A percentile compares a stretch with the other conserved stretches of the same genome.
Evolutionary conservation across 140 eudicot species (phyloP).

Genomic region (Oenanthe javanica): DNA sequence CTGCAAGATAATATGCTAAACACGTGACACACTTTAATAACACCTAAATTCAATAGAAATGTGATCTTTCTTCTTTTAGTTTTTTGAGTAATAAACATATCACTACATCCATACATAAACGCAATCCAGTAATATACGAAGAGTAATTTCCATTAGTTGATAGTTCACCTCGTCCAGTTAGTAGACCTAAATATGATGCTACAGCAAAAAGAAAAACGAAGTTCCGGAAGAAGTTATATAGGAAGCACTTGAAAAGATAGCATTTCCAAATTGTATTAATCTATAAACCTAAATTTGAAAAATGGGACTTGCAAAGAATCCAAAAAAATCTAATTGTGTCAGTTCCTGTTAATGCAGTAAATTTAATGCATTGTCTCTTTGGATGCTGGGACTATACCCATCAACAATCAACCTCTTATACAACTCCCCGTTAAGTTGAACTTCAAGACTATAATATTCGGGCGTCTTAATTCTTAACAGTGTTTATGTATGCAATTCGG

Average conservation of each 20-base stretch:
- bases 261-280: background rate
- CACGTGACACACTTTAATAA: slow-evolving; percentile 3
- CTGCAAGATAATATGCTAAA: slow-evolving; percentile 37
- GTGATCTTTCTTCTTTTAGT: background rate
- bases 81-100: background rate
- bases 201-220: no score
- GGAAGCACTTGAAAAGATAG: background rate
- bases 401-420: no score
- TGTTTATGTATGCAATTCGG: no score
- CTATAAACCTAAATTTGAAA: background rate
- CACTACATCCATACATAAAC: background rate
- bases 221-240: background rate
- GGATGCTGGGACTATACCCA: no score
- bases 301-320: background rate
- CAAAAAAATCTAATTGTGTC: background rate
- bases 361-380: no score
- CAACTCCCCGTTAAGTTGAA: no score
- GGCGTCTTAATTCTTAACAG: no score
- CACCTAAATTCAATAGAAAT: background rate
- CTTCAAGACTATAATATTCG: no score
- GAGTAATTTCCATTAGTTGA: background rate
- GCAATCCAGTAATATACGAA: background rate
- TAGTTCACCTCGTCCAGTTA: background rate
- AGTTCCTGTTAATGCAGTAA: no score
- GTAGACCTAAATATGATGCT: background rate